Evolutionary conservation across 2,329 filamentous ascomycete species (phyloP).

Genomic region (Alternaria sp.): DNA sequence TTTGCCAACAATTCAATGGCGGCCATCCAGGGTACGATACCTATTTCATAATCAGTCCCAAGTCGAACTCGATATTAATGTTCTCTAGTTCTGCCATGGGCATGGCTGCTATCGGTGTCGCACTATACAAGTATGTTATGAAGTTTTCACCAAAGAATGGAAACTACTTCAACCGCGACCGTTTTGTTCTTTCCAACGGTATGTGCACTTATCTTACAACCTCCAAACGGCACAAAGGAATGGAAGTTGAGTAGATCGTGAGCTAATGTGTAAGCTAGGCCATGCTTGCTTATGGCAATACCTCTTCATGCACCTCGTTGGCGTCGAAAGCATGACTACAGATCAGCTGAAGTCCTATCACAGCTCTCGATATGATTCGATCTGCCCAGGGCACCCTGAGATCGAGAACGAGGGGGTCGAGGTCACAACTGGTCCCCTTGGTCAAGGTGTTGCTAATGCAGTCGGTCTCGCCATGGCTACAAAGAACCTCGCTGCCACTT

Average conservation of each 20-base stretch:
- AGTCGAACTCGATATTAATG: background rate
- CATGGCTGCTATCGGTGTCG: conserved; percentile 69
- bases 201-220: background rate
- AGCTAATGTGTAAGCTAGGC: conserved; percentile 40
- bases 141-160: conserved; percentile 64
- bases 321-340: conserved; percentile 63
- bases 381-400: conserved; percentile 65
- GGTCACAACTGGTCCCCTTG: conserved; percentile 67
- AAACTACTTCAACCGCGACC: conserved; percentile 67
- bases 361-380: conserved; percentile 55
- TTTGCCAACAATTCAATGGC: conserved; percentile 74
- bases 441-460: conserved; percentile 67
- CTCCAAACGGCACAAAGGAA: background rate
- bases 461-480: conserved; percentile 62
- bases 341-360: conserved; percentile 66
- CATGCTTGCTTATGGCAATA: conserved; percentile 66
- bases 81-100: conserved; percentile 54
- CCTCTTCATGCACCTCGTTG: conserved; percentile 61
- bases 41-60: background rate
- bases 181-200: conserved; percentile 67
- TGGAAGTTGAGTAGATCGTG: background rate
- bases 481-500: conserved; percentile 68
- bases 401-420: conserved; percentile 66
- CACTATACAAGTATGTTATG: conserved; percentile 70
- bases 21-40: conserved; percentile 67